Conservation (phyloP, 331 rosid species). For the Malus hybrid region DNA sequence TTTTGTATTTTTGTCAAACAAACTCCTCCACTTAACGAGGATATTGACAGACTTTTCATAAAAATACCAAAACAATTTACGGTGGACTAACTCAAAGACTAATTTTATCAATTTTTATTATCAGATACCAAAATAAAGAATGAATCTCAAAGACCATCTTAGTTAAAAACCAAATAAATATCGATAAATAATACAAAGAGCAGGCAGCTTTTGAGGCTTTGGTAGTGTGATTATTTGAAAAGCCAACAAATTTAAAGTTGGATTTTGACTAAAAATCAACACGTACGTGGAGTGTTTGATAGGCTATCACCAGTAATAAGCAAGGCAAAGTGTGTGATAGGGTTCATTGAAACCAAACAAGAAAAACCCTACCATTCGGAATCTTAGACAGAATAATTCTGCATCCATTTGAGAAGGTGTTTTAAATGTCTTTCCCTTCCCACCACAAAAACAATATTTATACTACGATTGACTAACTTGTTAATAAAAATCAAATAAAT, state of each 20-base stretch:
- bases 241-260: background rate
- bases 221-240: background rate
- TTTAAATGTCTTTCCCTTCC: background rate
- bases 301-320: conserved; percentile 8
- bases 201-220: background rate
- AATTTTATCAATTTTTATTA: no score
- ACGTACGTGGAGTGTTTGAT: background rate
- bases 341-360: background rate
- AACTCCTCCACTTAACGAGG: no score
- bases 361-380: background rate
- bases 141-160: no score
- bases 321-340: background rate
- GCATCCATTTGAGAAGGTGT: background rate
- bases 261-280: background rate
- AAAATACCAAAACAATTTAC: no score
- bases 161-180: no score
- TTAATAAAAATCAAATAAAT: background rate
- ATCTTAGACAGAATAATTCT: background rate
- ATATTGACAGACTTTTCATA: no score
- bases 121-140: no score
- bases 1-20: no score
- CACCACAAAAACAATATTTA: background rate
- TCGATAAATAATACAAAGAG: background rate
- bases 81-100: fast-evolving
- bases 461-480: background rate